Evolutionary conservation across 768 basidiomycete species (phyloP).

Genomic region (Calocera viscosa): DNA sequence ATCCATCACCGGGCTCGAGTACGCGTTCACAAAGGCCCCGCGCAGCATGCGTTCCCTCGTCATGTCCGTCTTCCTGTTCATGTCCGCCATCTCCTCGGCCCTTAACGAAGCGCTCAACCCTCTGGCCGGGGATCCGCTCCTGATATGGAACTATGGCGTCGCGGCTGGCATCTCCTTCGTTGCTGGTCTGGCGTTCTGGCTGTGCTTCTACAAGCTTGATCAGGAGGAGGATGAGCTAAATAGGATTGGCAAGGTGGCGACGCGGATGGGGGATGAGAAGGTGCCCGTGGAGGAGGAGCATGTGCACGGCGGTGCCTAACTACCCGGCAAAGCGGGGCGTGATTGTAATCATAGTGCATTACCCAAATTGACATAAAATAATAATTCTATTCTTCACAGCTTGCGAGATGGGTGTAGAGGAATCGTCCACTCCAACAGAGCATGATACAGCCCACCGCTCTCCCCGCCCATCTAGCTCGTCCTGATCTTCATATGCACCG

Average conservation of each 20-base stretch:
- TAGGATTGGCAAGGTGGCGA: not conserved
- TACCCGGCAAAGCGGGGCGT: no score
- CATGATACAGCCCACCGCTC: not conserved
- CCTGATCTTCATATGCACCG: slow-evolving; percentile 28
- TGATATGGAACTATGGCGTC: slow-evolving; percentile 28
- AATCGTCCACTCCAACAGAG: not conserved
- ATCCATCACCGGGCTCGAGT: slow-evolving; percentile 25
- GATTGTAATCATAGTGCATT: no score
- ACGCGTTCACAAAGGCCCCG: slow-evolving; percentile 26
- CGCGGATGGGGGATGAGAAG: not conserved
- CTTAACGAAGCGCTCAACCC: slow-evolving; percentile 28
- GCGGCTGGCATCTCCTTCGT: slow-evolving; percentile 21
- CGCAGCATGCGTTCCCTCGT: slow-evolving; percentile 23
- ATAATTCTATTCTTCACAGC: no score
- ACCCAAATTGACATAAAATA: no score
- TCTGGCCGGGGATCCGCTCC: slow-evolving; percentile 28
- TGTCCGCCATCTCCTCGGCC: slow-evolving; percentile 36
- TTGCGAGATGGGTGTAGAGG: no score
- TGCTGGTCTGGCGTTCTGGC: slow-evolving; percentile 20
- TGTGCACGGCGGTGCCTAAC: not conserved
- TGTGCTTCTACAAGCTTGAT: slow-evolving; percentile 12
- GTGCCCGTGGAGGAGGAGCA: not conserved
- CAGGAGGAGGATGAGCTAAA: slow-evolving; percentile 13
- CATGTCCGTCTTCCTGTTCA: slow-evolving; percentile 29
- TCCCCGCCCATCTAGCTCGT: no score